Evolutionary conservation across 1,139 yeast species (phyloP).

Genomic region (Magnusiomyces magnusii): DNA sequence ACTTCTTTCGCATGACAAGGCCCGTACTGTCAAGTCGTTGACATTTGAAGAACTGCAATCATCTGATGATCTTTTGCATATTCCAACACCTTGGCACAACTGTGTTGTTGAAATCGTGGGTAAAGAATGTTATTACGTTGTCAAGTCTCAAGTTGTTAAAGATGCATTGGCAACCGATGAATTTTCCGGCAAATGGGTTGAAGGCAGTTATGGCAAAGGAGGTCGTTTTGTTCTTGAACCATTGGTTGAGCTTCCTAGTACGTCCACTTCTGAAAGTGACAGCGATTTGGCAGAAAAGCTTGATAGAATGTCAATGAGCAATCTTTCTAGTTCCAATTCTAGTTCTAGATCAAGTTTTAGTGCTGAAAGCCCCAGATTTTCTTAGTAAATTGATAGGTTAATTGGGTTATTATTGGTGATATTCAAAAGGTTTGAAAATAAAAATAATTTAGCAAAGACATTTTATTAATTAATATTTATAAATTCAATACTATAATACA

Average conservation of each 20-base stretch:
- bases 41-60: conserved; percentile 11
- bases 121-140: conserved; percentile 10
- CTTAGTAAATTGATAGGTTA: conserved; percentile 6
- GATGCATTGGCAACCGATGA: conserved; percentile 11
- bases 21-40: conserved; percentile 12
- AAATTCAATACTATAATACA: no score
- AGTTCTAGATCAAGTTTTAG: not conserved
- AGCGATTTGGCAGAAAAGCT: not conserved
- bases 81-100: conserved; percentile 18
- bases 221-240: conserved; percentile 8
- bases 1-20: conserved; percentile 13
- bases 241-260: not conserved
- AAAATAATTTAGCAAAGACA: no score
- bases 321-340: not conserved
- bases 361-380: not conserved
- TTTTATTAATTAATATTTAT: no score
- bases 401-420: conserved; percentile 11
- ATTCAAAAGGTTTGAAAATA: no score
- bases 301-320: not conserved
- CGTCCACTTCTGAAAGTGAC: not conserved
- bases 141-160: conserved; percentile 14
- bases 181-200: conserved; percentile 13
- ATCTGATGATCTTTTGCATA: conserved; percentile 16
- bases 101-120: conserved; percentile 13
- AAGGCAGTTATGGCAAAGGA: conserved; percentile 11